phyloP scores from a whole-genome alignment of 768 basidiomycete species.

The Lactarius evosmus region DNA sequence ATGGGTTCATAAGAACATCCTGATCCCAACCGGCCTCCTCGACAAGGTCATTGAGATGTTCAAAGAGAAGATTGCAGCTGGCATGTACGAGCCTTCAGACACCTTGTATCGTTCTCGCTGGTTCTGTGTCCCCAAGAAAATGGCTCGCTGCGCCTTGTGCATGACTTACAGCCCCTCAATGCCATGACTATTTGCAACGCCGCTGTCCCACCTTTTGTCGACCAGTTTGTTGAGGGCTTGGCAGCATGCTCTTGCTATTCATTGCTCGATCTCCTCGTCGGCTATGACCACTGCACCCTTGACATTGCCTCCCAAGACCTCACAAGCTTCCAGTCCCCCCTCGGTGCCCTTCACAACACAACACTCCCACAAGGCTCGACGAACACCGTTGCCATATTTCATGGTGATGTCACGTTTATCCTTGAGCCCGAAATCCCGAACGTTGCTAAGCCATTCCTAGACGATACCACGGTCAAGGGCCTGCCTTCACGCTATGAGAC shows the following conservation, averaged over 20 bases:
- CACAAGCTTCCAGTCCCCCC: background rate
- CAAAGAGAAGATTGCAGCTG: too few species aligned
- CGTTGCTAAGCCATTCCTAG: too few species aligned
- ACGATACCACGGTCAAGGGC: too few species aligned
- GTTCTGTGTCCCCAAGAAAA: background rate
- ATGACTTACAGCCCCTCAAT: slow-evolving; percentile 32
- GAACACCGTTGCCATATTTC: background rate
- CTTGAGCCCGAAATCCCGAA: slow-evolving; percentile 1
- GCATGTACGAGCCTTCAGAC: slow-evolving; percentile 33
- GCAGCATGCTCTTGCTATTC: slow-evolving; percentile 28
- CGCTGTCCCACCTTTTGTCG: slow-evolving; percentile 3
- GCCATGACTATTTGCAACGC: slow-evolving; percentile 28
- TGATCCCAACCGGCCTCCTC: too few species aligned
- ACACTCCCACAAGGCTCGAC: background rate
- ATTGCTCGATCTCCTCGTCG: background rate
- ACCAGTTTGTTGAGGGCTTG: slow-evolving; percentile 30
- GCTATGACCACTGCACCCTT: background rate
- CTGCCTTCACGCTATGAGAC: too few species aligned
- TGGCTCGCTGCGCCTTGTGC: slow-evolving; percentile 27
- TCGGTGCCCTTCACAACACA: background rate
- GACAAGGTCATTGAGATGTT: background rate
- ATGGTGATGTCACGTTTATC: background rate
- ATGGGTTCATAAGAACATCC: too few species aligned
- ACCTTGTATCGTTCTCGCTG: background rate
- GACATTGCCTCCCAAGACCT: background rate